A percentile compares a stretch with the other conserved stretches of the same genome.
Conservation (phyloP, 2,329 filamentous ascomycete species). For the Teratosphaeria destructans region DNA sequence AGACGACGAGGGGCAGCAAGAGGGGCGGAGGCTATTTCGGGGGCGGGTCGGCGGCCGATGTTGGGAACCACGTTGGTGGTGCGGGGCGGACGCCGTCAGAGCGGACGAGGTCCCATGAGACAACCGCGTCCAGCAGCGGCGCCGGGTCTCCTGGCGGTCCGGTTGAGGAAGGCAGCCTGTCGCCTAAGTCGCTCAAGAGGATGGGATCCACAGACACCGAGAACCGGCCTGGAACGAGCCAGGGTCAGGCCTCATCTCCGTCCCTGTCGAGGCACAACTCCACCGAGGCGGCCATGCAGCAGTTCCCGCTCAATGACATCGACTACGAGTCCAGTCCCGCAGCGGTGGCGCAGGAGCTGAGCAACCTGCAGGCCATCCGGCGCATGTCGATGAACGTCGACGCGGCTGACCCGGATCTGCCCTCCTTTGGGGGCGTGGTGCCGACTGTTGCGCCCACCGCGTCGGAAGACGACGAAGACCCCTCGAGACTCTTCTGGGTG, state of each 20-base stretch:
- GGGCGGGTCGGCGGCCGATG: slow-evolving; percentile 1
- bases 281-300: slow-evolving; percentile 26
- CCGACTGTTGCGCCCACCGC: slow-evolving; percentile 58
- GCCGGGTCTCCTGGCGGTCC: slow-evolving; percentile 8
- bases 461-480: slow-evolving; percentile 75
- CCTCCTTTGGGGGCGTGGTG: slow-evolving; percentile 52
- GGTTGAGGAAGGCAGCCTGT: slow-evolving; percentile 5
- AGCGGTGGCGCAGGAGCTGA: slow-evolving; percentile 83
- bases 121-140: background rate
- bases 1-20: slow-evolving; percentile 17
- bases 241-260: slow-evolving; percentile 21
- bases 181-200: slow-evolving; percentile 12
- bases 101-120: background rate
- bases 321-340: slow-evolving; percentile 84
- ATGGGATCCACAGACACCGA: slow-evolving; percentile 28
- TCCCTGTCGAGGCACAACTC: slow-evolving; percentile 26
- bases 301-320: slow-evolving; percentile 66
- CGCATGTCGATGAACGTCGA: slow-evolving; percentile 91
- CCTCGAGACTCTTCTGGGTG: slow-evolving; percentile 87
- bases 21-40: slow-evolving; percentile 20
- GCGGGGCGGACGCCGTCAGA: slow-evolving; percentile 1
- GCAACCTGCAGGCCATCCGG: slow-evolving; percentile 79
- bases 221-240: slow-evolving; percentile 3
- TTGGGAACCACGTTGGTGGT: background rate
- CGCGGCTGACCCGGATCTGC: slow-evolving; percentile 60